Evolutionary conservation across 768 basidiomycete genomes (phyloP), one percentile per base, ranked within the genome.

Genomic region (Exidia glandulosa): DNA sequence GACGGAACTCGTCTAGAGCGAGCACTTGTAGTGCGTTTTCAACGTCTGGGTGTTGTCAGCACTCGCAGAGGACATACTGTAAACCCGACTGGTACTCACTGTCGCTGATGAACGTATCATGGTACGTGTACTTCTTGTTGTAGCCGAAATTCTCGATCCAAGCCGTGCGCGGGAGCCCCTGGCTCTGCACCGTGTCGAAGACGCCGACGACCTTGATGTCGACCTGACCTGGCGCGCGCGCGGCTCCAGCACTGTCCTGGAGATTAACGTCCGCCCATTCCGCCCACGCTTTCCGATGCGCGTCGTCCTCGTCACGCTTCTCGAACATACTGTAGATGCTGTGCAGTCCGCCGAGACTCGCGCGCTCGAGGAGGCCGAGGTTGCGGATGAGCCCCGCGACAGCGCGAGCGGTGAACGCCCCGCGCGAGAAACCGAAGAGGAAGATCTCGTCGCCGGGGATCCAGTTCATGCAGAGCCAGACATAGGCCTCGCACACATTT

Each of bases 121-220:
- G 36, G 19, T 10, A 37, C 36, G 9, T 19, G 36, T 37, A 10
- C 9, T 10, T 10, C 36, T 37, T 37, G 10, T 19, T 9, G 10
- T 19, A 37, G 36, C 36, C 19, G 10, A 10, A 9, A 19, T 37
- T 37, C 9, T 37, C 19, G 19, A 10, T 37, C 10, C 9, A 9
- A 19, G 19, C 10, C 9, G 36, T 37, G 57, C 68, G 67, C n/a
- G 61, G 54, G 41, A 68, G 68, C 50, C 52, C 56, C 30, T 67
- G 45, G n/a, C 60, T 54, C 58, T 64, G 54, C 23, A 56, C 56
- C 25, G 54, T 52, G 9, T 57, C 30, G 29, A 27, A 63, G 36
- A 65, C 57, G 14, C 56, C 59, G 2, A 62, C 63, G 25, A 71
- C 71, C 4, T 66, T 68, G 57, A 66, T 66, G n/a, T n/a, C n/a